Evolutionary conservation across 1,284 basidiomycete species (phyloP).

Genomic region (Ceratobasidium sp.): DNA sequence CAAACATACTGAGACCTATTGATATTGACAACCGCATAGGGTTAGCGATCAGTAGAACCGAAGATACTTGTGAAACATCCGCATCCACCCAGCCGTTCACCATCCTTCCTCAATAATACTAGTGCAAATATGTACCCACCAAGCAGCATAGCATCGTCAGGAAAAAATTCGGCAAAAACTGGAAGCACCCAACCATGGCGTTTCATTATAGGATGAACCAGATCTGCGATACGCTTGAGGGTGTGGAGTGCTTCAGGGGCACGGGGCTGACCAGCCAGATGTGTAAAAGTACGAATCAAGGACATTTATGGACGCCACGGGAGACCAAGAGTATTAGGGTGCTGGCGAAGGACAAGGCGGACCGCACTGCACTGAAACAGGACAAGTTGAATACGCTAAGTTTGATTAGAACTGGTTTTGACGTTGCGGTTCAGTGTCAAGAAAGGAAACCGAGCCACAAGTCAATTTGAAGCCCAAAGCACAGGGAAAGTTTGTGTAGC

Average conservation of each 20-base stretch:
- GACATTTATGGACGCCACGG: slow-evolving; percentile 51
- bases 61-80: not conserved
- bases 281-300: slow-evolving; percentile 62
- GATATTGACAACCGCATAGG: not conserved
- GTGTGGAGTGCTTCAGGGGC: slow-evolving; percentile 69
- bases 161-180: slow-evolving; percentile 87
- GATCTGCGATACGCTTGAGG: slow-evolving; percentile 77
- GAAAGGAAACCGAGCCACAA: too few species aligned
- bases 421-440: too few species aligned
- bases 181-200: slow-evolving; percentile 83
- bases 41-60: not conserved
- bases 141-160: slow-evolving; percentile 74
- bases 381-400: too few species aligned
- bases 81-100: not conserved
- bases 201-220: slow-evolving; percentile 91
- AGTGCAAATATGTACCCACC: slow-evolving; percentile 60
- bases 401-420: too few species aligned
- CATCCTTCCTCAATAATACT: not conserved
- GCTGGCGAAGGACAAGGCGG: too few species aligned
- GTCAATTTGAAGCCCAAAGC: too few species aligned
- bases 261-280: slow-evolving; percentile 70
- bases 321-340: not conserved
- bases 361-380: too few species aligned
- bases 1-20: slow-evolving; percentile 58
- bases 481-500: too few species aligned